A percentile compares a stretch with the other conserved stretches of the same genome.
Evolutionary conservation across 2,329 filamentous ascomycete genomes (phyloP).

Genomic region (Fusarium mangiferae): DNA sequence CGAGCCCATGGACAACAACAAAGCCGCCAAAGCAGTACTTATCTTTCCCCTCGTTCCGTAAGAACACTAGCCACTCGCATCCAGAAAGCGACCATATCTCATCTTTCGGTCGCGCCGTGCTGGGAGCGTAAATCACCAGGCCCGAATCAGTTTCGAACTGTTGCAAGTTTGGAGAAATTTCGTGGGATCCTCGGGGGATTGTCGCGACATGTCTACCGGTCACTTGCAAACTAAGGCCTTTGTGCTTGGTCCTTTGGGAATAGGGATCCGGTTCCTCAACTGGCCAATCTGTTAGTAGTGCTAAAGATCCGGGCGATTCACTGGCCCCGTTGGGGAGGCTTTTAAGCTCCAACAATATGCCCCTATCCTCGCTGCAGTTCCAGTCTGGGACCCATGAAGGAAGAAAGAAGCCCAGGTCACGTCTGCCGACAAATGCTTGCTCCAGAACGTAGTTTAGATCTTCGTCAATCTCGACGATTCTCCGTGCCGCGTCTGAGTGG

Average conservation of each 20-base stretch:
- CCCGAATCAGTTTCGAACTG: not conserved
- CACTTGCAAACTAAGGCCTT: not conserved
- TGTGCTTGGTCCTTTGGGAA: not conserved
- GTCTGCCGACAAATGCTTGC: not conserved
- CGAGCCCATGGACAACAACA: not conserved
- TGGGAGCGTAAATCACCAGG: not conserved
- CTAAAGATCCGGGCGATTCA: fast-evolving
- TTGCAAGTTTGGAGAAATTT: not conserved
- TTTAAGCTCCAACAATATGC: not conserved
- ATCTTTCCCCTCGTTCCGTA: not conserved
- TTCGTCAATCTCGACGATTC: not conserved
- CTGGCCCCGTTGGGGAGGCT: not conserved
- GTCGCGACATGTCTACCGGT: not conserved
- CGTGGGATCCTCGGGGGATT: not conserved
- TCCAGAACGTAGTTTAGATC: not conserved
- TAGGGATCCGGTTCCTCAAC: too few species aligned
- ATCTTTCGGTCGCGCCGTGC: not conserved
- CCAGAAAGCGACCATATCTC: not conserved
- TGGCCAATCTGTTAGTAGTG: not conserved
- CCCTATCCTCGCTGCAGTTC: not conserved
- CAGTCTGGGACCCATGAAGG: not conserved
- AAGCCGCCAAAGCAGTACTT: not conserved
- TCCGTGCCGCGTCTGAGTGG: not conserved
- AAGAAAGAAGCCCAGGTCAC: not conserved
- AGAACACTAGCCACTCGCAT: not conserved